Conservation (phyloP, 495 filamentous ascomycete genomes). For the Immersiella caudata region DNA sequence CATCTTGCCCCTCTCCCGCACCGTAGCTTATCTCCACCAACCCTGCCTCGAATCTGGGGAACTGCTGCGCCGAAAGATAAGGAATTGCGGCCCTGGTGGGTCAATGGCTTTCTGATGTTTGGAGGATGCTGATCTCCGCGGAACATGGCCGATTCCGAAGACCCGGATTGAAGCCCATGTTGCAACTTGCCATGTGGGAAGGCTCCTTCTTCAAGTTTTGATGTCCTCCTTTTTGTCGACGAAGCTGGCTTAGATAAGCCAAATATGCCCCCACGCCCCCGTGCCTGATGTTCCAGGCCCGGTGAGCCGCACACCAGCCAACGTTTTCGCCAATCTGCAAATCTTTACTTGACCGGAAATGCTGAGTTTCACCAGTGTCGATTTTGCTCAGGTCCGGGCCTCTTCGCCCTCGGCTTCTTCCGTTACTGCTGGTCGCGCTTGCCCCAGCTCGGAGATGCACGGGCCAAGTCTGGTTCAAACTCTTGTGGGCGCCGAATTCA, state of each 20-base stretch:
- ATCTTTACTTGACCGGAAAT: slow-evolving; percentile 15
- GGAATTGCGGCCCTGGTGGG: slow-evolving; percentile 2
- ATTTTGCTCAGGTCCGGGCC: too few species aligned
- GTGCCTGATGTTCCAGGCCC: slow-evolving; percentile 10
- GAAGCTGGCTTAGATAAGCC: background rate
- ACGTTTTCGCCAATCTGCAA: slow-evolving; percentile 17
- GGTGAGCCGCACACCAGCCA: slow-evolving; percentile 19
- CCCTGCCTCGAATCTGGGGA: background rate
- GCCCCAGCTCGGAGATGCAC: background rate
- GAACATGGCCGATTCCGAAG: slow-evolving; percentile 2
- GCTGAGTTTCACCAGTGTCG: background rate
- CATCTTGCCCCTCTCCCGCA: background rate
- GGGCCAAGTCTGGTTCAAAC: background rate
- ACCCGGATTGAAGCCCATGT: background rate
- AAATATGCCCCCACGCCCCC: slow-evolving; percentile 19
- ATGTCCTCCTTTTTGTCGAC: background rate
- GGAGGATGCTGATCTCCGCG: slow-evolving; percentile 16
- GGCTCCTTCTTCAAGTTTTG: background rate
- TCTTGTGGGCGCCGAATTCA: background rate
- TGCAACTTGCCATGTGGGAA: background rate
- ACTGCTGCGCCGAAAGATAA: slow-evolving; percentile 10
- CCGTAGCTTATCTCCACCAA: slow-evolving; percentile 5
- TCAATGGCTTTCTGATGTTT: slow-evolving; percentile 3
- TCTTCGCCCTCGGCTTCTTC: background rate
- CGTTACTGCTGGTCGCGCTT: background rate